Base-by-base conservation (phyloP, 2,329 filamentous ascomycete species). In the Calonectria leucothoes region DNA sequence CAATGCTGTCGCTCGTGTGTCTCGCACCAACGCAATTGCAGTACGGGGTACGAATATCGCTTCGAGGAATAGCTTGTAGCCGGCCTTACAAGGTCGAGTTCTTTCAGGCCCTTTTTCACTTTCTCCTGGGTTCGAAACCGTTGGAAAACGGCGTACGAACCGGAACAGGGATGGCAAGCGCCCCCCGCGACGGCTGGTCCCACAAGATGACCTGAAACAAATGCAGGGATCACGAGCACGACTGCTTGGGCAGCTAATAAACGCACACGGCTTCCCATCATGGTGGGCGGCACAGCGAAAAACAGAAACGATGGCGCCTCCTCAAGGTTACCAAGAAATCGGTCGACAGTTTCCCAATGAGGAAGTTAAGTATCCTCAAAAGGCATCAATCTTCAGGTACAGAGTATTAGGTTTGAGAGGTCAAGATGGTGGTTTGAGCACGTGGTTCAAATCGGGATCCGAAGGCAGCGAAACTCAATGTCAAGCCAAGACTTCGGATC, bases 171-270 rank as follows among this genome's bases (percentile, higher is more conserved):
- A 74, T 75, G 52, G n/a, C 51, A 69, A 70, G 66, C 73, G n/a
- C 72, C 76, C 75, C 77, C 71, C 67, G 49, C 55, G 31, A 66
- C 74, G 75, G 63, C 73, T 51, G 69, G 78, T 78, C 72, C 78
- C 78, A 78, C 25, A 66, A 70, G 59, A 73, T 63, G 65, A 80
- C 79, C 79, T 80, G 79, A 80, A 80, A 80, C 79, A 79, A 65
- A 71, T 65, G 67, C 77, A 75, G 73, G 78, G 78, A 72, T 78
- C 39, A 68, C 59, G 71, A 70, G 49, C 71, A 71, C 72, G 69
- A 67, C 74, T 74, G 73, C 74, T 75, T 75, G 72, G 73, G 76
- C 35, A 74, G 75, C 55, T 61, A 61, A 69, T 73, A 73, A 63
- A 68, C 70, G 39, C 67, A 57, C 45, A 69, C 27, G 67, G 48